Conservation (phyloP, 805 yeast species). For the Kazachstania psychrophila region DNA sequence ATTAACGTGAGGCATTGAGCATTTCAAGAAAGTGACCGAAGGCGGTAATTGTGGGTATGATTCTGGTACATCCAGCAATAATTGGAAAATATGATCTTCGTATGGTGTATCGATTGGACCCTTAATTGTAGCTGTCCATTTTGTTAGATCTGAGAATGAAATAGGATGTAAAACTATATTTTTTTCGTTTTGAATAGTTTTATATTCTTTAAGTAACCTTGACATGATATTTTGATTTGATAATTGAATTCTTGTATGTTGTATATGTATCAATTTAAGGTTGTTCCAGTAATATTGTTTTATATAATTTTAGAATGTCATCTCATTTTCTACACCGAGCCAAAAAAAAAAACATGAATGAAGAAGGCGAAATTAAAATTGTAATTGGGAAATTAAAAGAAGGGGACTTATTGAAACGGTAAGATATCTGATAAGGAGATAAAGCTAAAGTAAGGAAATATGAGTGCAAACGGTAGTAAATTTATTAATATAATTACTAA, state of each 20-base stretch:
- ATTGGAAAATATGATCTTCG: conserved; percentile 42
- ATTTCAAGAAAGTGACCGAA: conserved; percentile 34
- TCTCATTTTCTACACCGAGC: too few relatives aligned
- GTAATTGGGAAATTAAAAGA: too few relatives aligned
- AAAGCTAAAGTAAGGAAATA: not conserved
- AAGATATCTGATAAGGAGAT: too few relatives aligned
- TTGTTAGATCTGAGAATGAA: conserved; percentile 35
- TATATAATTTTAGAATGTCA: too few relatives aligned
- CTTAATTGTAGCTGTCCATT: conserved; percentile 43
- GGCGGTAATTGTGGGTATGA: conserved; percentile 59
- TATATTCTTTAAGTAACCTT: conserved; percentile 17
- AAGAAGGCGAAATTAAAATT: too few relatives aligned
- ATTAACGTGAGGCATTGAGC: conserved; percentile 40
- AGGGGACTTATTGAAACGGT: too few relatives aligned
- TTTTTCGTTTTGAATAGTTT: conserved; percentile 3
- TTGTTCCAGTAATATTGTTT: too few relatives aligned
- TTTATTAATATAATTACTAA: conserved; percentile 24
- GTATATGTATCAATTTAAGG: too few relatives aligned
- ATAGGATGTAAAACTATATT: conserved; percentile 39
- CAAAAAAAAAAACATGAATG: too few relatives aligned
- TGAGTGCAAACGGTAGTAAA: conserved; percentile 8
- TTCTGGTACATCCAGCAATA: conserved; percentile 37
- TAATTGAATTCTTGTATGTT: too few relatives aligned
- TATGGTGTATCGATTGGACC: conserved; percentile 49
- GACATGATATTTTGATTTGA: conserved; percentile 6